Evolutionary conservation across 2,329 filamentous ascomycete species (phyloP), one percentile per base, ranked within the genome.

Genomic region (Aspergillus alliaceus): DNA sequence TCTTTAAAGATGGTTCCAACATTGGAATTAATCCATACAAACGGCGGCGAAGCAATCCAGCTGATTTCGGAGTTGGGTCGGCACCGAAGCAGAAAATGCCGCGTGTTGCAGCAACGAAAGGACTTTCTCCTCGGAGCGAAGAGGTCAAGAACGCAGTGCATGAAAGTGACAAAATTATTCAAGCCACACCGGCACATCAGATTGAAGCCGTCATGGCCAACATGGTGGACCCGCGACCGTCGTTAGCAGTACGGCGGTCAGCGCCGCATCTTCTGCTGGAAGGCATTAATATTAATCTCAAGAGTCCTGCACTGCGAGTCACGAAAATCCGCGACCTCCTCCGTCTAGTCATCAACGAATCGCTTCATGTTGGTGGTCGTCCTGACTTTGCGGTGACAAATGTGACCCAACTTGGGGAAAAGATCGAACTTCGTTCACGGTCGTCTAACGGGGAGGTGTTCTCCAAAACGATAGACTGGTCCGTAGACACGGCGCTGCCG

Each of bases 311-410:
- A 46, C 61, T 79, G 24, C 74, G 76, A 51, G 74, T 76, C 37
- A 79, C 77, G 49, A 77, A 75, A 54, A 67, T 81, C 40, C 74
- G 79, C 22, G 76, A 80, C 42, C 62, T 80, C 25, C 68, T 81
- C 42, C 77, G 76, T 29, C 61, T 78, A 32, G 73, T 80, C 8
- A 77, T 81, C 48, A 78, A 80, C 46, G 77, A 81, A 58, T 79
- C 77, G 20, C 69, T 81, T 39, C 74, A 79, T 48, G 75, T 80
- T 46, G 79, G 77, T 29, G 79, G 77, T 20, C 72, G 79, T 22
- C 78, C 79, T 8, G 79, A 81, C 52, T 80, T 77, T 22, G 73
- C 77, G n/a, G 68, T 75, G 24, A 75, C 75, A 51, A 72, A 76
- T 59, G 68, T 69, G n/a, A 80, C 75, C 6, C 69, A 75, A 22